A percentile compares a stretch with the other conserved stretches of the same genome.
These are phyloP conservation scores for Pueraria montana DNA, from an alignment of 306 rosid species.

Conservation along the genomic window DNA sequence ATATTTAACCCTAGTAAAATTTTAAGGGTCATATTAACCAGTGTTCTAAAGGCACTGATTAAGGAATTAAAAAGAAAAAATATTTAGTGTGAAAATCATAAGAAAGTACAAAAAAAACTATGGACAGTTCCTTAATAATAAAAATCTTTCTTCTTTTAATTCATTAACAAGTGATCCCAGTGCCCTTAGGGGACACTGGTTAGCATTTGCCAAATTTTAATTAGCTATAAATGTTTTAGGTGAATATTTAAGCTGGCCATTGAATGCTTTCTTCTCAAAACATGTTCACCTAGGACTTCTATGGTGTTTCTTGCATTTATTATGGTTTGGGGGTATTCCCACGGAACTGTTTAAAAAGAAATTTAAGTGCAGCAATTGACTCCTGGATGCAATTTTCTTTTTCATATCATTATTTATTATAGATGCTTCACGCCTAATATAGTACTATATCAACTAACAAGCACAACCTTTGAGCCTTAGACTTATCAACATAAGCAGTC, in stretches of 20 bases:
- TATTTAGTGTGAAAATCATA: too few species aligned
- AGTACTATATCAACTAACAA: constrained; percentile 15
- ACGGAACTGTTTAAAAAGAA: background rate
- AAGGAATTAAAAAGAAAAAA: too few species aligned
- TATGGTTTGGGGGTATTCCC: background rate
- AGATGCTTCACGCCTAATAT: background rate
- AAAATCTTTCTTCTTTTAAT: too few species aligned
- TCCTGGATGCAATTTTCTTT: background rate
- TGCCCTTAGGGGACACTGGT: too few species aligned
- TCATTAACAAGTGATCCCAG: too few species aligned
- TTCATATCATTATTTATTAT: background rate
- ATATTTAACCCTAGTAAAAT: background rate
- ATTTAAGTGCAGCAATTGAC: background rate
- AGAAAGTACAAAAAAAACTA: too few species aligned
- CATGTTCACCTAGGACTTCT: background rate
- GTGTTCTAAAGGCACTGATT: too few species aligned
- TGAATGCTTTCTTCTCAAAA: constrained; percentile 4
- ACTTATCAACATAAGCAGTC: background rate
- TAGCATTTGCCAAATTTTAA: too few species aligned
- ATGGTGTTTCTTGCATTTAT: background rate
- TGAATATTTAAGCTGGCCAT: background rate
- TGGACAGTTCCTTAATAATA: too few species aligned
- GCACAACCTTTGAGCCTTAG: background rate
- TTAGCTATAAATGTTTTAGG: background rate
- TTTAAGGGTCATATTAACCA: too few species aligned